A percentile compares a stretch with the other conserved stretches of the same genome.
These are phyloP conservation scores for Naganishia sp. DNA, from an alignment of 1,284 basidiomycete species.

Conservation along the genomic window DNA sequence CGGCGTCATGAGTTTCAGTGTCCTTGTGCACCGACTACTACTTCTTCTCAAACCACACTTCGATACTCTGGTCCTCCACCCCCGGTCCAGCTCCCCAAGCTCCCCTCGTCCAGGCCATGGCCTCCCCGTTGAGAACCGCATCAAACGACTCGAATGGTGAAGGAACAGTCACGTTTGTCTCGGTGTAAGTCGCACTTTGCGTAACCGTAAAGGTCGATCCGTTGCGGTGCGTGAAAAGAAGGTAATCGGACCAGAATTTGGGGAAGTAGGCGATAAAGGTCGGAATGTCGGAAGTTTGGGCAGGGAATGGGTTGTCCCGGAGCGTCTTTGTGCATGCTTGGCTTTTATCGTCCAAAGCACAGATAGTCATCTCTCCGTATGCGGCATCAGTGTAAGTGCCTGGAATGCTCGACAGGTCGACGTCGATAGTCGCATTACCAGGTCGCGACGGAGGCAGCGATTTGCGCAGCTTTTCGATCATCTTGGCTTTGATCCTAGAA, in stretches of 20 bases:
- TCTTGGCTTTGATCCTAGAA: background rate
- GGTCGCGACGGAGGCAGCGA: background rate
- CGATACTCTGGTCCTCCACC: constrained; percentile 34
- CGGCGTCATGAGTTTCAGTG: no score
- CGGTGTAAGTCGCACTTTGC: background rate
- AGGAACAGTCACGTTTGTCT: constrained; percentile 4
- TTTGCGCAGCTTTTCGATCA: background rate
- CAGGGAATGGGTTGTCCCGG: background rate
- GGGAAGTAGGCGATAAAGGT: constrained; percentile 32
- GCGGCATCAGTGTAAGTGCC: constrained; percentile 31
- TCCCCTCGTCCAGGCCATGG: constrained; percentile 37
- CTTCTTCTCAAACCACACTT: constrained; percentile 40
- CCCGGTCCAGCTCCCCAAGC: constrained; percentile 37
- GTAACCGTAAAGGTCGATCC: constrained; percentile 33
- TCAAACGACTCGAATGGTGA: constrained; percentile 21
- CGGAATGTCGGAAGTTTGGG: background rate
- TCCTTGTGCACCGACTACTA: background rate
- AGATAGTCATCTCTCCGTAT: constrained; percentile 32
- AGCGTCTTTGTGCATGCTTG: background rate
- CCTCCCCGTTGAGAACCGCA: constrained; percentile 29
- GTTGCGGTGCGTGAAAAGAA: constrained; percentile 39
- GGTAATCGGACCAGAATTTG: constrained; percentile 36
- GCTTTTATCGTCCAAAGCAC: background rate
- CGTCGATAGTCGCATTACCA: background rate
- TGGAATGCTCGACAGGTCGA: constrained; percentile 2